These are phyloP conservation scores for Chrysanthemum lavandulifolium DNA, from an alignment of 129 eudicot genomes.

Conservation along the genomic window DNA sequence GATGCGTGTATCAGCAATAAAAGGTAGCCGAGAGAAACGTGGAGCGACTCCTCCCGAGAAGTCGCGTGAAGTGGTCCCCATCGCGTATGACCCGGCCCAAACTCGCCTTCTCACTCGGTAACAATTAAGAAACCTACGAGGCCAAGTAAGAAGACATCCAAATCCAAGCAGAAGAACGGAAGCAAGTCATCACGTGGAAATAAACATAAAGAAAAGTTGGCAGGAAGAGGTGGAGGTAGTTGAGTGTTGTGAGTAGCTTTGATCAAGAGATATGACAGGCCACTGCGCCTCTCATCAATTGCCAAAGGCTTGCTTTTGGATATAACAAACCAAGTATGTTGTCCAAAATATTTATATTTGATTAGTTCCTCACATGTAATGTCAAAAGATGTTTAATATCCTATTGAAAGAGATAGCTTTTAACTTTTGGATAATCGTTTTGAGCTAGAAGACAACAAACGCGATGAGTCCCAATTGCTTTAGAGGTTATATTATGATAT, in stretches of 20 bases:
- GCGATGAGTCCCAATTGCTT: conserved; percentile 8
- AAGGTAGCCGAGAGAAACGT: conserved; percentile 72
- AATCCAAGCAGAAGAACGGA: conserved; percentile 52
- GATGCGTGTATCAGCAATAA: conserved; percentile 67
- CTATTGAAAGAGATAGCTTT: background rate
- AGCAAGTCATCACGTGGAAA: conserved; percentile 58
- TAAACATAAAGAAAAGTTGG: conserved; percentile 47
- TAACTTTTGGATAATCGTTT: background rate
- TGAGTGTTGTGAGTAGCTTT: background rate
- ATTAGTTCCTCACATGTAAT: conserved; percentile 24
- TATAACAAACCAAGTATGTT: background rate
- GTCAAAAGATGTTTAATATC: conserved; percentile 22
- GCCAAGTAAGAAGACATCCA: conserved; percentile 52
- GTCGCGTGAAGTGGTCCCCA: conserved; percentile 67
- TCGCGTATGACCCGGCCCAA: conserved; percentile 77
- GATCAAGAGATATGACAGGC: background rate
- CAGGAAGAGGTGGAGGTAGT: conserved; percentile 34
- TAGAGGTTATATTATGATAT: conserved; percentile 20
- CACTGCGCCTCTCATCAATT: background rate
- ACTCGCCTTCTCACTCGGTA: conserved; percentile 55
- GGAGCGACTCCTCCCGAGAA: conserved; percentile 45
- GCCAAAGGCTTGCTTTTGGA: background rate
- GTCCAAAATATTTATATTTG: background rate
- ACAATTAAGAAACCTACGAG: conserved; percentile 35
- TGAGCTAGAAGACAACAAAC: conserved; percentile 16